phyloP scores from a whole-genome alignment of 2,329 filamentous ascomycete genomes.

The Fusarium goolgardi region DNA sequence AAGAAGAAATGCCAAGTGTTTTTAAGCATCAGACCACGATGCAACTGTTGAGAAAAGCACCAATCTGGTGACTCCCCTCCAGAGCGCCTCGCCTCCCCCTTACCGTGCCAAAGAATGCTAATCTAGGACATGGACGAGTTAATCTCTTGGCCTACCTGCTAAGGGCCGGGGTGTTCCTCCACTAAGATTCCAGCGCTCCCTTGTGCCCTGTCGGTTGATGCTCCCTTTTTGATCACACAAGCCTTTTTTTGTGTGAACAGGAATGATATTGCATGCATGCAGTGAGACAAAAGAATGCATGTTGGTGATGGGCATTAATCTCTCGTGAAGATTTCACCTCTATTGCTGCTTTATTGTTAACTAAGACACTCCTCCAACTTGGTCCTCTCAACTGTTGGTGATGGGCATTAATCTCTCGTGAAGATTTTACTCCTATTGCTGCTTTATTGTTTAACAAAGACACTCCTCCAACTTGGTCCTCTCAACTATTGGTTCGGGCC shows the following conservation, averaged over 20 bases:
- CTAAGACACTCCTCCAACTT: background rate
- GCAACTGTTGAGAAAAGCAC: background rate
- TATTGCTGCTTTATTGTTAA: background rate
- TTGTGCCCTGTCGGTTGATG: background rate
- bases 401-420: accelerated
- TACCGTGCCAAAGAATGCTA: conserved; percentile 10
- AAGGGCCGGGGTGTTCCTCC: background rate
- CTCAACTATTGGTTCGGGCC: background rate
- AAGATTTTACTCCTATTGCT: background rate
- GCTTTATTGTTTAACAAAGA: background rate
- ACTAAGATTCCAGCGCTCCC: background rate
- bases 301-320: accelerated
- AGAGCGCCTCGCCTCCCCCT: conserved; percentile 12
- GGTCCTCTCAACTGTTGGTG: background rate
- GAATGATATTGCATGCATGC: background rate
- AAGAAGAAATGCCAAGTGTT: conserved; percentile 17
- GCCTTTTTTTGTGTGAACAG: background rate
- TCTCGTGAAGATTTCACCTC: no score
- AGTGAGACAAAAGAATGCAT: background rate
- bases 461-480: background rate
- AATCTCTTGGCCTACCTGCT: conserved; percentile 22
- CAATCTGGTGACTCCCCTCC: conserved; percentile 6
- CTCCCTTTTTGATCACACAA: background rate
- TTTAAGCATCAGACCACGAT: conserved; percentile 3
- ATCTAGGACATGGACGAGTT: background rate